These are phyloP conservation scores for Entomortierella lignicola DNA, from an alignment of 192 early-diverging fungal species.

Conservation along the genomic window DNA sequence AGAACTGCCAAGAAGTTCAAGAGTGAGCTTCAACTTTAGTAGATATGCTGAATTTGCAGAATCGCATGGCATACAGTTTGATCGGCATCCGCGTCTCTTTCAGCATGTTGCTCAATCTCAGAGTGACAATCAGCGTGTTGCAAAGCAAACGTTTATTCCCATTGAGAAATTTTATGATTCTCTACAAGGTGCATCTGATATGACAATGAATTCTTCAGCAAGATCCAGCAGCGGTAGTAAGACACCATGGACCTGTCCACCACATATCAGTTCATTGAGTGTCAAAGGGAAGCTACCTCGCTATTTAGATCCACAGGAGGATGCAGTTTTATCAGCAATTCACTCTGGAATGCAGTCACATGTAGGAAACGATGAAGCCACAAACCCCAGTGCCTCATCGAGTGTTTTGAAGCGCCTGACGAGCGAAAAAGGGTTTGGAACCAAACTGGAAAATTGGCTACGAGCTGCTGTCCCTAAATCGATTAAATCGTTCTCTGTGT, in stretches of 20 bases:
- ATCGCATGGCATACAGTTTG: slow-evolving; percentile 10
- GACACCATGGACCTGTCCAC: slow-evolving; percentile 29
- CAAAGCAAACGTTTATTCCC: slow-evolving; percentile 16
- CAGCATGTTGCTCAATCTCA: slow-evolving; percentile 6
- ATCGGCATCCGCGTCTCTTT: slow-evolving; percentile 14
- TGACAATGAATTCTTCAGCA: not conserved
- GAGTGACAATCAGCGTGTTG: slow-evolving; percentile 13
- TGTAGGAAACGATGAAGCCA: not conserved
- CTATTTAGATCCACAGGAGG: slow-evolving; percentile 13
- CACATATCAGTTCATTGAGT: slow-evolving; percentile 10
- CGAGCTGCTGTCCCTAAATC: slow-evolving; percentile 8
- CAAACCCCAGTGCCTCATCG: not conserved
- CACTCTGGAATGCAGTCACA: slow-evolving; percentile 7
- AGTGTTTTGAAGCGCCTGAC: not conserved
- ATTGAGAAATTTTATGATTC: slow-evolving; percentile 18
- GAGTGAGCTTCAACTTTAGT: not conserved
- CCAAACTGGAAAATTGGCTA: slow-evolving; percentile 33
- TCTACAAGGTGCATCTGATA: not conserved
- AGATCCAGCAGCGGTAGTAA: not conserved
- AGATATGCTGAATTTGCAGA: not conserved
- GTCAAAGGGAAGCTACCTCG: slow-evolving; percentile 8
- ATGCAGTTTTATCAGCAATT: slow-evolving; percentile 1
- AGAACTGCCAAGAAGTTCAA: not conserved
- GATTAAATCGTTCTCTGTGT: slow-evolving; percentile 16
- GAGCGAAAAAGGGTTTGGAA: slow-evolving; percentile 2